These are phyloP conservation scores for Fonsecaea monophora DNA, from an alignment of 2,329 filamentous ascomycete species.

Conservation along the genomic window DNA sequence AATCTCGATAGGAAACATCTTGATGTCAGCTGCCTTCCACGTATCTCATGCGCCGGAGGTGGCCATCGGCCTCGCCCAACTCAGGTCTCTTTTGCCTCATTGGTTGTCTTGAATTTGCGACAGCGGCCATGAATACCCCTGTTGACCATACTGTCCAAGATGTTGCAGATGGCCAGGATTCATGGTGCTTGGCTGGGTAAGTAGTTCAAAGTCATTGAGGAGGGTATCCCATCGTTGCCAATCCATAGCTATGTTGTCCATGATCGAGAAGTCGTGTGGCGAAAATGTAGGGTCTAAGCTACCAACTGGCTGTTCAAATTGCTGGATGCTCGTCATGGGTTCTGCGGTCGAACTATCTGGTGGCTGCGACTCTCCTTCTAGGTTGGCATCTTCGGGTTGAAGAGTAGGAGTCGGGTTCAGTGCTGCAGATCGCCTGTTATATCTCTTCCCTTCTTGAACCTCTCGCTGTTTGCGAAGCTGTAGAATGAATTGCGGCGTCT, in stretches of 20 bases:
- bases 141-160: constrained; percentile 15
- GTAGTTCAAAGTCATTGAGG: constrained; percentile 27
- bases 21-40: not conserved
- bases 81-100: not conserved
- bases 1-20: not conserved
- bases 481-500: constrained; percentile 30
- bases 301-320: not conserved
- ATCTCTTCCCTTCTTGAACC: constrained; percentile 5
- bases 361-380: not conserved
- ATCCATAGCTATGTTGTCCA: constrained; percentile 29
- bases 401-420: not conserved
- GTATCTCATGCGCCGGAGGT: not conserved
- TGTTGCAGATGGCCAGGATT: constrained; percentile 9
- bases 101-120: not conserved
- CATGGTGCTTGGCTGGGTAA: constrained; percentile 7
- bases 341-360: not conserved
- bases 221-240: constrained; percentile 36
- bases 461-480: constrained; percentile 29
- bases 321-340: constrained; percentile 7
- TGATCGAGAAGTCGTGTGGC: constrained; percentile 17
- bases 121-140: constrained; percentile 17
- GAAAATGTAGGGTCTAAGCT: constrained; percentile 10
- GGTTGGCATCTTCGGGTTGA: constrained; percentile 10
- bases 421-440: not conserved
- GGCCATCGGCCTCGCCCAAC: not conserved